Evolutionary conservation across 768 basidiomycete species (phyloP).

Genomic region (Amanita rubescens): DNA sequence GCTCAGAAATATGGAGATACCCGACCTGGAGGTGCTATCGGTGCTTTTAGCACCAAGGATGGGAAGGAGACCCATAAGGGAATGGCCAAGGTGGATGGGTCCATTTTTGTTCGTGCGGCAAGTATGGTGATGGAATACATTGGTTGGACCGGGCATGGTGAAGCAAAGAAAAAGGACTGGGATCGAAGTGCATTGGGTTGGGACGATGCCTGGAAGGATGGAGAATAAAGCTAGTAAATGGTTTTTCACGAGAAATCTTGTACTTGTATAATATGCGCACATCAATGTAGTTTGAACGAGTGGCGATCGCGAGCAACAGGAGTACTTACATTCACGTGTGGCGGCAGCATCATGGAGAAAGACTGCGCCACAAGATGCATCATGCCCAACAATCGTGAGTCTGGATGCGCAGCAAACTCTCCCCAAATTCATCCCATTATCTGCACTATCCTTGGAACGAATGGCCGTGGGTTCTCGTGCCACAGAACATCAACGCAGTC

Average conservation of each 20-base stretch:
- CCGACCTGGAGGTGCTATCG: slow-evolving; percentile 31
- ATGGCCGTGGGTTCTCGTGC: too few species aligned
- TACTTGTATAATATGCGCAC: not conserved
- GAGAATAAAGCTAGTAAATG: slow-evolving; percentile 16
- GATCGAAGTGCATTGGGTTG: slow-evolving; percentile 52
- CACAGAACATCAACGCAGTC: too few species aligned
- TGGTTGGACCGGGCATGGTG: slow-evolving; percentile 49
- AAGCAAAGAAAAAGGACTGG: slow-evolving; percentile 39
- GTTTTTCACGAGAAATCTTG: not conserved
- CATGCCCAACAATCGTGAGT: too few species aligned
- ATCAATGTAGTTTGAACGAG: too few species aligned
- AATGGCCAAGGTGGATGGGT: slow-evolving; percentile 41
- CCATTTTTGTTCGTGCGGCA: slow-evolving; percentile 49
- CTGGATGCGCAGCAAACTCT: too few species aligned
- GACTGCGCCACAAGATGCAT: too few species aligned
- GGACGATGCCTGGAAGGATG: slow-evolving; percentile 48
- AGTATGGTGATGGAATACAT: slow-evolving; percentile 48
- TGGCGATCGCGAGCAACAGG: too few species aligned
- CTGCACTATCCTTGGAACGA: too few species aligned
- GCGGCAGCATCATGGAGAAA: too few species aligned
- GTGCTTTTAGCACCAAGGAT: slow-evolving; percentile 30
- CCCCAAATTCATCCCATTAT: too few species aligned
- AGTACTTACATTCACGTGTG: too few species aligned
- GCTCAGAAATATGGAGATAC: slow-evolving; percentile 39
- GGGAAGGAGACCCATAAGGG: slow-evolving; percentile 39